Base-by-base conservation (phyloP, 2,329 filamentous ascomycete species). In the Cladosporium sp. region DNA sequence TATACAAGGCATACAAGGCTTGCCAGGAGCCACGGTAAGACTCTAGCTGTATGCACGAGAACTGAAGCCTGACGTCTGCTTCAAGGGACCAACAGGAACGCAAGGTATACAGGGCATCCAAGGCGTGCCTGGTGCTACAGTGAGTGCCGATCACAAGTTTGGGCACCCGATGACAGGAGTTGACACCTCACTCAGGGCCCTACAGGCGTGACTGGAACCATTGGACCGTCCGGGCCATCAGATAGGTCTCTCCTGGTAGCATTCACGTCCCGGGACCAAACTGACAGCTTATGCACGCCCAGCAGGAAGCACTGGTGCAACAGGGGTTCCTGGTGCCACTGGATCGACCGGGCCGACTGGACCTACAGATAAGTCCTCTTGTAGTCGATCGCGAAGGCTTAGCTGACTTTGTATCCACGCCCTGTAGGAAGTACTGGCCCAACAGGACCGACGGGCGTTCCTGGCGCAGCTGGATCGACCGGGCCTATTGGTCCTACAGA, bases 361-460 rank as follows among this genome's bases (percentile, higher is more conserved):
- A 18, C 49, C 28, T 52, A 24, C 44, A 36, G 59, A 57, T 57
- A 57, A 44, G 59, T 26, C 28, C 26, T 52, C 28, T 55, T n/a
- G 6, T n/a, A n/a, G 1, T 44, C 18, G 10, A n/a, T n/a, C 7
- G 1, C 18, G 10, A 44, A 28, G 15, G n/a, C 21, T 24, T 28
- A 54, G 47, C 51, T 55, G 36, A 59, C 32, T 12, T 15, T 12
- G 12, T 1, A 26, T 18, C 3, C 26, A 32, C 12, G 51, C 18
- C 62, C 51, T 36, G 49, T 52, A 14, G 49, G 49, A 8, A 30
- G 26, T 18, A 52, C 26, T 15, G 49, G 49, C 15, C 49, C 49
- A 6, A 57, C 18, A 44, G 38, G 38, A n/a, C 38, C 49, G 12
- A 52, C 49, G 11, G 49, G 49, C 7, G 12, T 28, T 28, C 24